Evolutionary conservation across 2,329 filamentous ascomycete species (phyloP), one percentile per base, ranked within the genome.

Genomic region (Didymella exigua): DNA sequence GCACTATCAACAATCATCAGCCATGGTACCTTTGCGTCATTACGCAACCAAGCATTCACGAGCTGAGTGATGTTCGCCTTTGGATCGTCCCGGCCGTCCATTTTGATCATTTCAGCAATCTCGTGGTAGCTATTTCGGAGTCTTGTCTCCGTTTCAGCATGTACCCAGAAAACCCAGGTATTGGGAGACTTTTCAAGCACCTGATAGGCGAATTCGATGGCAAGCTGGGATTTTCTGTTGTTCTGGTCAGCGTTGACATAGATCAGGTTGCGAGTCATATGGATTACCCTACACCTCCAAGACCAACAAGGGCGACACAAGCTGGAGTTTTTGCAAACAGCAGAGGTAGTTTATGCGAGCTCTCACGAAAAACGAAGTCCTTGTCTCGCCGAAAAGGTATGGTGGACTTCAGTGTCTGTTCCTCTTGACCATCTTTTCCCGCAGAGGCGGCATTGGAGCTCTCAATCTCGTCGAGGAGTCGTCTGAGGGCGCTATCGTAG

Each of bases 1-100:
- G 50, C 60, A n/a, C 65, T 68, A 38, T 69, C 65, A 11, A 69
- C 10, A 2, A 69, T 37, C 43, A 69, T 49, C 6, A 66, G 2
- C 66, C 63, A 69, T 9, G 18, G 24, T 9, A 50, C 54, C 5
- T 61, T 62, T 10, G 41, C 16, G 7, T 66, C 46, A 26, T 59
- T 42, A 26, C 41, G 21, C 2, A 69, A 31, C 65, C 63, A 64
- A 31, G 47, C 31, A 18, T 33, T 27, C 5, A 65, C 54, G 6
- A 62, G 56, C 10, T 44, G 27, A 8, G 66, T 33, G 14, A 58
- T 48, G 48, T 66, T 54, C 1, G 48, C 52, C 7, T 55, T 33
- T 2, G 42, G 50, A n/a, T 64, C 30, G 10, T 63, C 19, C 30
- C 54, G 58, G 2, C 51, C 54, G 9, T 29, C 7, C 10, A 68